These are phyloP conservation scores for Eutrema heterophyllum DNA, from an alignment of 345 rosid species.

Conservation along the genomic window DNA sequence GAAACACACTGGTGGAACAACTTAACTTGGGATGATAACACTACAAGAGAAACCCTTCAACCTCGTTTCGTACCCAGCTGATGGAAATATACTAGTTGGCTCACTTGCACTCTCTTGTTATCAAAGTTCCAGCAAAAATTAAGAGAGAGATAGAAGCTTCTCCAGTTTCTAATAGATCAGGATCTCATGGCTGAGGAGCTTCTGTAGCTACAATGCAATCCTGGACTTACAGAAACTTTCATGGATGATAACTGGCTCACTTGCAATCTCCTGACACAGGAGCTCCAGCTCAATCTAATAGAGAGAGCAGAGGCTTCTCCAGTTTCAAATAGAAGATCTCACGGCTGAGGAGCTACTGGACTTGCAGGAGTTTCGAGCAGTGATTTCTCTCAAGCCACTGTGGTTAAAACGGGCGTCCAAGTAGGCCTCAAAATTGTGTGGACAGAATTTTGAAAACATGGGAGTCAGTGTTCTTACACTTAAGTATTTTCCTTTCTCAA, in stretches of 20 bases:
- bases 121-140: background rate
- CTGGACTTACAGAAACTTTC: no score
- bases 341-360: constrained; percentile 43
- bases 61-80: constrained; percentile 11
- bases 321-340: constrained; percentile 24
- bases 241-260: background rate
- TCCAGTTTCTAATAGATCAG: no score
- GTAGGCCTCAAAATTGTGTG: no score
- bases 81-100: background rate
- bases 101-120: background rate
- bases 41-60: constrained; percentile 20
- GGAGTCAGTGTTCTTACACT: no score
- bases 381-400: no score
- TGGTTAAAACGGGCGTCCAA: no score
- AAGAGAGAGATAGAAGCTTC: background rate
- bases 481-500: no score
- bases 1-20: constrained; percentile 37
- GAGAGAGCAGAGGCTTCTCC: background rate
- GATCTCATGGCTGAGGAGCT: no score
- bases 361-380: constrained; percentile 59
- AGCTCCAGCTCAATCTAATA: background rate
- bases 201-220: background rate
- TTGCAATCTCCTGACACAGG: background rate
- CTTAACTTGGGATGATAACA: constrained; percentile 19
- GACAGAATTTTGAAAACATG: no score